Percentiles rank a stretch among this genome's conserved stretches.
Evolutionary conservation across 2,329 filamentous ascomycete species (phyloP).

Genomic region (Paraphoma sp.): DNA sequence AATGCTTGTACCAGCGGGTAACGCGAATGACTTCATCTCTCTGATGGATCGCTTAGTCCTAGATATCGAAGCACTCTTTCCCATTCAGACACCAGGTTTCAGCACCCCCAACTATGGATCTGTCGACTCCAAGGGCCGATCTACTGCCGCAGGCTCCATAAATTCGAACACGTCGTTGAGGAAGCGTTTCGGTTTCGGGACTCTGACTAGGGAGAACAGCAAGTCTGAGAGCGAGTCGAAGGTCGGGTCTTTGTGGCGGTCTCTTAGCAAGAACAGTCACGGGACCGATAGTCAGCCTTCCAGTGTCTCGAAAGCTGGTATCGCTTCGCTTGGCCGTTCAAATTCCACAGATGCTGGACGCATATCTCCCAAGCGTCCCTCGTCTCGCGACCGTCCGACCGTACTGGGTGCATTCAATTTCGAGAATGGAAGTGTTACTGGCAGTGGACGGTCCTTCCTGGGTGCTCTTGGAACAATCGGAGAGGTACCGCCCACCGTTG

Average conservation of each 20-base stretch:
- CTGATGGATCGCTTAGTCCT: slow-evolving; percentile 87
- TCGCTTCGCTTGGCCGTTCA: slow-evolving; percentile 64
- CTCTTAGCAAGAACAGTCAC: slow-evolving; percentile 77
- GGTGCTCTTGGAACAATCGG: slow-evolving; percentile 58
- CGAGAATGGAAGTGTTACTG: slow-evolving; percentile 50
- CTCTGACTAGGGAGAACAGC: slow-evolving; percentile 78
- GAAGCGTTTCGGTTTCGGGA: slow-evolving; percentile 82
- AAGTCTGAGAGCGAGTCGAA: slow-evolving; percentile 73
- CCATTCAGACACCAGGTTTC: slow-evolving; percentile 61
- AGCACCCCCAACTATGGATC: slow-evolving; percentile 62
- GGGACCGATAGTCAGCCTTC: slow-evolving; percentile 56
- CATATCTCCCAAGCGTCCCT: slow-evolving; percentile 58
- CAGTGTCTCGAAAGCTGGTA: slow-evolving; percentile 70
- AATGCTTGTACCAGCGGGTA: slow-evolving; percentile 77
- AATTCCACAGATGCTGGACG: slow-evolving; percentile 77
- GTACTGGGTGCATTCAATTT: slow-evolving; percentile 56
- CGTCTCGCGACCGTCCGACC: slow-evolving; percentile 62
- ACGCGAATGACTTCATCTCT: slow-evolving; percentile 84
- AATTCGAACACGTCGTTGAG: slow-evolving; percentile 88
- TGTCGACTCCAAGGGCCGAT: slow-evolving; percentile 62
- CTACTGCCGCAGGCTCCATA: slow-evolving; percentile 74
- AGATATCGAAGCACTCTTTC: slow-evolving; percentile 88
- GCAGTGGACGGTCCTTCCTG: slow-evolving; percentile 35
- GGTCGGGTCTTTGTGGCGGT: slow-evolving; percentile 81
- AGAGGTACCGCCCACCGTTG: slow-evolving; percentile 50